phyloP scores from a whole-genome alignment of 2,329 filamentous ascomycete genomes.

The Penicillium sp. region DNA sequence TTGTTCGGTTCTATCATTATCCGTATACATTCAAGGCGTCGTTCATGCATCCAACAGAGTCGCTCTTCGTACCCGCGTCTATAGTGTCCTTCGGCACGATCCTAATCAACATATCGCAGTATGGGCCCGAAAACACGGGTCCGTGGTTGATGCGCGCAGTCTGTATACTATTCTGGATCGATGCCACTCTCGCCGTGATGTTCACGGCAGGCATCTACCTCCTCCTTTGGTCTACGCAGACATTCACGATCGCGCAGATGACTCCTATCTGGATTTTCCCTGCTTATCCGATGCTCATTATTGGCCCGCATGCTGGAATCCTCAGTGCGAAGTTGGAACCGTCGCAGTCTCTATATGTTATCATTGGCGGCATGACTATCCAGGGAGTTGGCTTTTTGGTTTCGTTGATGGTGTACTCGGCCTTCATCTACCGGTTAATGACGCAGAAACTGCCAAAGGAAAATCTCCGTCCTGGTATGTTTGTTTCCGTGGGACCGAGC shows the following conservation, averaged over 20 bases:
- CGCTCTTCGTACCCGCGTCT: conserved; percentile 70
- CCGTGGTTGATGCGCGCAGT: conserved; percentile 62
- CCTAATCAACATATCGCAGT: conserved; percentile 74
- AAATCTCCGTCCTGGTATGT: conserved; percentile 75
- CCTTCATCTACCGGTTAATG: conserved; percentile 84
- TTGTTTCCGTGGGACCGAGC: conserved; percentile 75
- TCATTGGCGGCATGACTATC: conserved; percentile 59
- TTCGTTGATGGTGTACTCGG: conserved; percentile 75
- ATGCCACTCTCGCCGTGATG: conserved; percentile 64
- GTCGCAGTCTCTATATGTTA: conserved; percentile 51
- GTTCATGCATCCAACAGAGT: conserved; percentile 74
- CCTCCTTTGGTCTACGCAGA: conserved; percentile 65
- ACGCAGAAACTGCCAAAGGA: conserved; percentile 80
- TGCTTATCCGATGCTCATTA: conserved; percentile 74
- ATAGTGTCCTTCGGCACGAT: conserved; percentile 71
- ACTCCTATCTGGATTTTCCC: conserved; percentile 87
- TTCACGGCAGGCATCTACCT: conserved; percentile 72
- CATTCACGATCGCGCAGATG: conserved; percentile 76
- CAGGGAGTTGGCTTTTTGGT: conserved; percentile 66
- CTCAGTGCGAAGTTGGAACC: conserved; percentile 50
- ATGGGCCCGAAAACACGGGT: conserved; percentile 63
- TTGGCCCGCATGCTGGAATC: conserved; percentile 68
- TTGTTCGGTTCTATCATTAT: conserved; percentile 65
- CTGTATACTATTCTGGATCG: conserved; percentile 71
- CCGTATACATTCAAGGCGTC: conserved; percentile 69